Base-by-base conservation (phyloP, 306 rosid genomes). In the Lotus japonicus region DNA sequence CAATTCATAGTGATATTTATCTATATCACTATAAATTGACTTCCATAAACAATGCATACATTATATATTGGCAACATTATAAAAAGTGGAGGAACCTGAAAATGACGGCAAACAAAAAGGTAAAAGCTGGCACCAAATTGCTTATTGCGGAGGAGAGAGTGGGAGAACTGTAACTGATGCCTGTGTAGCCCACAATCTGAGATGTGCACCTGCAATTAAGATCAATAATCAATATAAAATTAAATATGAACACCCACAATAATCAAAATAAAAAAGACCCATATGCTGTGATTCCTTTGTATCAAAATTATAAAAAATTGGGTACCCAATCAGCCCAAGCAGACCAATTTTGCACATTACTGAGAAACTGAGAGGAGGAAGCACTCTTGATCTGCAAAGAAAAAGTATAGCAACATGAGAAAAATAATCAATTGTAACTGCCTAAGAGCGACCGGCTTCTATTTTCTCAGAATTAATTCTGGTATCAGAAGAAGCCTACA, bases 81-180 rank as follows among this genome's bases (percentile, higher is more conserved):
- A 39, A 57, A 46, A 28, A 23, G 18, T 52, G n/a, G 3, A 65
- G 62, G 66, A 72, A 92, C 98, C 98, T 90, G 85, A 88, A 88
- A 77, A 90, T 44, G 81, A 92, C 55, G 84, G 98, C 98, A 59
- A 92, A 84, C 59, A 90, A 80, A 86, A 92, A 92, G 59, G 97
- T 90, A 83, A 90, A 92, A 65, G 98, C 98, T 41, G 98, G 96
- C 79, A 92, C 98, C 73, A 92, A 82, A 65, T 90, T 92, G 91
- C 97, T 88, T 58, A 92, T 92, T 4, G 98, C 95, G 0, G 97
- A 92, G 28, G 98, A 72, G 39, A 92, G 98, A 0, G 97, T 88
- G 1, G 98, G 98, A 72, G 97, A 92, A 71, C 98, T 84, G 63
- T 42, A 88, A 65, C 36, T 86, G 80, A 92, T 92, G 12, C 98